phyloP scores from a whole-genome alignment of 441 rosid species.

The Croton laevigatus region DNA sequence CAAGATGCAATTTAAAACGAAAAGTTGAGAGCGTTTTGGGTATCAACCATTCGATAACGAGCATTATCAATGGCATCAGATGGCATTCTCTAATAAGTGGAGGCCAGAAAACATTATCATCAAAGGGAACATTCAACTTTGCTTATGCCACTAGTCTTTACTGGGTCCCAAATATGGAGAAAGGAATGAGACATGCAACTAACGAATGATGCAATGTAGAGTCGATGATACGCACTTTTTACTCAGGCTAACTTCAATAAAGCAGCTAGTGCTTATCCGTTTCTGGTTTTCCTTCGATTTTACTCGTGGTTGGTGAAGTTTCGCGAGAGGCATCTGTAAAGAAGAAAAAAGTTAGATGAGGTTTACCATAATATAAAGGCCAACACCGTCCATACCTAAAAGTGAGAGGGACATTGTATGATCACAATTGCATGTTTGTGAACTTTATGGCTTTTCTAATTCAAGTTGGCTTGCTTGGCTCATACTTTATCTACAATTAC shows the following conservation, averaged over 20 bases:
- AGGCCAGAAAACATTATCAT: slow-evolving; percentile 19
- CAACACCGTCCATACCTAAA: slow-evolving; percentile 24
- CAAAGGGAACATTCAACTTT: slow-evolving; percentile 23
- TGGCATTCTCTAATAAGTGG: slow-evolving; percentile 28
- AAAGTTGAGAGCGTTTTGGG: slow-evolving; percentile 22
- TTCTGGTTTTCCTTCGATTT: slow-evolving; percentile 16
- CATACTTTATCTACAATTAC: neutral
- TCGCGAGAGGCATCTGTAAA: slow-evolving; percentile 16
- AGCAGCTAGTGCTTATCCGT: slow-evolving; percentile 13
- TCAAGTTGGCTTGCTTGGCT: slow-evolving; percentile 19
- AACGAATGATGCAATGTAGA: slow-evolving; percentile 26
- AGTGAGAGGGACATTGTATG: slow-evolving; percentile 16
- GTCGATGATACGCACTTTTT: slow-evolving; percentile 17
- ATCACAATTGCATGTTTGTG: slow-evolving; percentile 11
- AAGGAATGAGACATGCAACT: slow-evolving; percentile 18
- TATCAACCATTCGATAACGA: slow-evolving; percentile 17
- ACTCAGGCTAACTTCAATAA: slow-evolving; percentile 12
- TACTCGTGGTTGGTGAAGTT: slow-evolving; percentile 25
- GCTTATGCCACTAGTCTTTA: slow-evolving; percentile 18
- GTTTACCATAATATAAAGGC: slow-evolving; percentile 12
- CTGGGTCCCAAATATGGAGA: slow-evolving; percentile 22
- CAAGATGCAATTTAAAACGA: slow-evolving; percentile 4
- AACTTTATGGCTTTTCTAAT: slow-evolving; percentile 14
- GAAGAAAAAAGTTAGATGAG: slow-evolving; percentile 13
- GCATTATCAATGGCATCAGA: slow-evolving; percentile 13